Evolutionary conservation across 768 basidiomycete genomes (phyloP), one percentile per base, ranked within the genome.

Genomic region (Podaxis sp.): DNA sequence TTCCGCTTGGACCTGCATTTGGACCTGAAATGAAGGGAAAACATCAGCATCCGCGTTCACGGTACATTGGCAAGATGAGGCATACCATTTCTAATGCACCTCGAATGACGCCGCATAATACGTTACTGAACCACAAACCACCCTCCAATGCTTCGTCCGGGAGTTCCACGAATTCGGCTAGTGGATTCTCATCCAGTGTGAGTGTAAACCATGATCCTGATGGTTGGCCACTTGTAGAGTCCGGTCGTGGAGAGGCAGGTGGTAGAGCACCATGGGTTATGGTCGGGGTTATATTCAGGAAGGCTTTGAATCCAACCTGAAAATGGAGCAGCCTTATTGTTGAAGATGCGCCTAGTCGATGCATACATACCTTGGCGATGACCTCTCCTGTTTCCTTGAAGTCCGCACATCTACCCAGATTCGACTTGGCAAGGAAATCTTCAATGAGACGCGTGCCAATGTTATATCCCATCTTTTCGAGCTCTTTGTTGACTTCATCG

Each of bases 381-480:
- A 97, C 93, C 77, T 99, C 97, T 3, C 95, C 97, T 0, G 94
- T 91, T 74, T 98, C 96, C 66, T 84, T 83, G 72, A 99, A 97
- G 77, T 98, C 95, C 15, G 88, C 78, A 74, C 97, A 99, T 67
- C 93, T 81, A n/a, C 92, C 93, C 19, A 97, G 73, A n/a, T 83
- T 87, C 65, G 94, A 95, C 71, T 93, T 87, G 24, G 97, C 96
- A 52, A 99, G 82, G 70, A 99, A 97, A 72, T 99, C 97, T 72
- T 99, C 97, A 61, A 99, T 97, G 58, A 99, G 77, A 41, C 97
- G 82, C 24, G 89, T 96, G 27, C 97, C 97, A 63, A 99, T 98
- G 72, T 96, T 97, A 76, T 97, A 98, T 3, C 97, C 97, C 96
- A 98, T 98, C 79, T 95, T 96, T 69, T 99, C 96, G 2, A 99